phyloP scores from a whole-genome alignment of 2,329 filamentous ascomycete genomes.

The Exophiala spinifera region DNA sequence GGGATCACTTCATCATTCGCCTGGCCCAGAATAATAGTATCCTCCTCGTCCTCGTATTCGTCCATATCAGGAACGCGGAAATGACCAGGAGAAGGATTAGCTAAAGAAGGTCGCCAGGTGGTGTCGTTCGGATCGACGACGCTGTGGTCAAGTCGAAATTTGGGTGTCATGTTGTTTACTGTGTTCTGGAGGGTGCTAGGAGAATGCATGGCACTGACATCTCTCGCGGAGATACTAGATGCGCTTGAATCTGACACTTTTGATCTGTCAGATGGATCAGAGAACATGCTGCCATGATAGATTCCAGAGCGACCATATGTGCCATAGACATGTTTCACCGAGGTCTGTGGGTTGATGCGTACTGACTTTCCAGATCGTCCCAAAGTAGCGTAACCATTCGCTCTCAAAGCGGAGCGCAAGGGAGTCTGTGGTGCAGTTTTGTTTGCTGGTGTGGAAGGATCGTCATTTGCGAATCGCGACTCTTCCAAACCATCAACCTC shows the following conservation, averaged over 20 bases:
- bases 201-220: slow-evolving; percentile 14
- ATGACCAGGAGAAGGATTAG: slow-evolving; percentile 21
- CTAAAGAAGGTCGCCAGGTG: slow-evolving; percentile 19
- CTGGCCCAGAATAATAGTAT: slow-evolving; percentile 95
- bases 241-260: slow-evolving; percentile 3
- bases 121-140: slow-evolving; percentile 20
- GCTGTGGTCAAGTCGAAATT: slow-evolving; percentile 15
- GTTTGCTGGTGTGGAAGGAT: slow-evolving; percentile 15
- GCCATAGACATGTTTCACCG: slow-evolving; percentile 22
- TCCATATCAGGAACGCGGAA: slow-evolving; percentile 63
- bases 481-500: slow-evolving; percentile 20
- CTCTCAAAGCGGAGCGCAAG: slow-evolving; percentile 19
- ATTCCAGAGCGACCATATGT: slow-evolving; percentile 21
- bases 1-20: slow-evolving; percentile 99
- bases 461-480: slow-evolving; percentile 1
- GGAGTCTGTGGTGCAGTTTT: slow-evolving; percentile 13
- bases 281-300: slow-evolving; percentile 24
- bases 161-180: slow-evolving; percentile 7
- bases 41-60: slow-evolving; percentile 70
- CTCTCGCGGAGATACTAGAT: slow-evolving; percentile 8
- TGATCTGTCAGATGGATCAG: slow-evolving; percentile 6
- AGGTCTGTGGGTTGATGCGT: slow-evolving; percentile 16
- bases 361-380: slow-evolving; percentile 22
- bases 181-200: slow-evolving; percentile 19
- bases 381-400: slow-evolving; percentile 6